Base-by-base conservation (phyloP, 805 yeast genomes). In the Candida argentea region DNA sequence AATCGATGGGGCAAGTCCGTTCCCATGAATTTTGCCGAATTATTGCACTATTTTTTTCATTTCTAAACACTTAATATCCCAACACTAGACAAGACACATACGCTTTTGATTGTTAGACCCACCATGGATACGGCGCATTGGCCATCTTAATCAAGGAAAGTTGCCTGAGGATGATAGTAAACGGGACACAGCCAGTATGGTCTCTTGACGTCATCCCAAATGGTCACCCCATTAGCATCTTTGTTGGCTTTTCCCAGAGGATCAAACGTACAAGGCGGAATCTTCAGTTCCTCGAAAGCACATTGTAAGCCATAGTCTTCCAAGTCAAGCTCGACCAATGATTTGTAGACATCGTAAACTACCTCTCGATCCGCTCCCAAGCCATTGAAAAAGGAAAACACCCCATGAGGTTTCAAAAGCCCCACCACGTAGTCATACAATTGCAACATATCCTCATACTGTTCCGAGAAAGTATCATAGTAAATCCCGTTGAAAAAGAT, bases 381-480 rank as follows among this genome's bases (percentile, higher is more conserved):
- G 0, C 97, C 97, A 45, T 87, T 89, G 66, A 87, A 87, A 48
- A 86, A 87, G 4, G 95, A 84, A 38, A 87, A 86, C 1, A 74
- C 68, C 6, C 96, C 97, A 19, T 72, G 69, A 5, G 91, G 83
- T 48, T 80, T 79, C 39, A 87, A 55, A 27, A 87, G 57, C 0
- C 95, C 96, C 12, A 85, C 93, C 4, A 83, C 65, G 8, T 68
- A 47, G 52, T 89, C 95, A 46, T 79, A 84, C 16, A 89, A 61
- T 28, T 83, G 89, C 26, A 85, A 61, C 91, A 87, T 81, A 48
- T 87, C 95, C 35, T 65, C 65, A 51, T 89, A 87, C 48, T 84
- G 93, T 48, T 87, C 97, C 37, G 94, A 81, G 50, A 80, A 87
- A 0, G 97, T 89, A 50, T 87, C 97, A 48, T 82, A 87, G 53